Conservation (phyloP, 495 filamentous ascomycete species). For the Aspergillus ostianus region DNA sequence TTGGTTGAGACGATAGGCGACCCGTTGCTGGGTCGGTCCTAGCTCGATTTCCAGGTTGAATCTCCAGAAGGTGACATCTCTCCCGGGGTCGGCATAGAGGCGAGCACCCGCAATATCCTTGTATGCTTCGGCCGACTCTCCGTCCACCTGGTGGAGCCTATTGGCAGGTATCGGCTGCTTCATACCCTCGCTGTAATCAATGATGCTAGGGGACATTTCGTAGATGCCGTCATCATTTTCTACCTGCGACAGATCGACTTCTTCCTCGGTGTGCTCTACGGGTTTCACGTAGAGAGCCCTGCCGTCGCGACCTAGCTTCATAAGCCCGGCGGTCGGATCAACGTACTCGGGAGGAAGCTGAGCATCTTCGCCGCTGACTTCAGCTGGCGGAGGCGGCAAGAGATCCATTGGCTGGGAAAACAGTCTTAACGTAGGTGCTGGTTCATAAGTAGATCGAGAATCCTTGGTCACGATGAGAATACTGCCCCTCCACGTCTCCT, state of each 20-base stretch:
- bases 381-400: constrained; percentile 72
- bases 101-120: constrained; percentile 78
- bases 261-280: constrained; percentile 76
- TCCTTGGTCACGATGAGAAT: constrained; percentile 93
- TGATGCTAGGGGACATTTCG: constrained; percentile 51
- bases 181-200: constrained; percentile 39
- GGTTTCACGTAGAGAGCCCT: constrained; percentile 79
- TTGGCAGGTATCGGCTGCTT: constrained; percentile 43
- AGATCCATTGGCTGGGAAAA: constrained; percentile 86
- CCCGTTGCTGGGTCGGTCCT: constrained; percentile 67
- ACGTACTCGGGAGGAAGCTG: constrained; percentile 76
- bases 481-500: constrained; percentile 88
- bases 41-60: constrained; percentile 95
- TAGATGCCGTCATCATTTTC: constrained; percentile 83
- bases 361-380: constrained; percentile 59
- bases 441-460: constrained; percentile 74
- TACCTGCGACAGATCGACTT: constrained; percentile 66
- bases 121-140: constrained; percentile 71
- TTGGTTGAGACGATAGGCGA: constrained; percentile 93
- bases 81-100: constrained; percentile 78
- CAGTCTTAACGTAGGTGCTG: constrained; percentile 70
- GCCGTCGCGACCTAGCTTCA: constrained; percentile 77
- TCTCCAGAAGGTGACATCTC: constrained; percentile 92
- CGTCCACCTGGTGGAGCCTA: constrained; percentile 52
- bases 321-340: constrained; percentile 82